phyloP scores from a whole-genome alignment of 2,329 filamentous ascomycete genomes.

The Aureobasidium lini region DNA sequence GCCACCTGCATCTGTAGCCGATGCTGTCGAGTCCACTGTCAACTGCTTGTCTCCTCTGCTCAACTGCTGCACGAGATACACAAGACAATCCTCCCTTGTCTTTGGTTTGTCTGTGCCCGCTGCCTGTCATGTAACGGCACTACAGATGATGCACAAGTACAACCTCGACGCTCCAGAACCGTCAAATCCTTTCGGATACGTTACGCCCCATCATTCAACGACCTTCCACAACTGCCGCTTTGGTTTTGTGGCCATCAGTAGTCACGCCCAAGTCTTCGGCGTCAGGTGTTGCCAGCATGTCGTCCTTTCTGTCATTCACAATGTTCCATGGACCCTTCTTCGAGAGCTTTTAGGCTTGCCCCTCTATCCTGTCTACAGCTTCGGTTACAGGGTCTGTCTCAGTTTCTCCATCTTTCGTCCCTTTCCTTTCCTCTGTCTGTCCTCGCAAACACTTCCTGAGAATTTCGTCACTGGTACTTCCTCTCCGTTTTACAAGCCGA shows the following conservation, averaged over 20 bases:
- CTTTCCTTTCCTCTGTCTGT: neutral
- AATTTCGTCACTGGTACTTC: neutral
- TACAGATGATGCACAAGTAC: neutral
- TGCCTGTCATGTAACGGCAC: conserved; percentile 7
- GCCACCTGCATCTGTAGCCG: conserved; percentile 8
- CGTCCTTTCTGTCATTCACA: neutral
- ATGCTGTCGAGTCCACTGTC: conserved; percentile 7
- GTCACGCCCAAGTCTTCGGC: neutral
- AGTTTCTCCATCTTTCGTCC: neutral
- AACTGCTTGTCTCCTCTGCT: conserved; percentile 1
- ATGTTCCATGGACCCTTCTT: neutral
- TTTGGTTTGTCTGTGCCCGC: neutral
- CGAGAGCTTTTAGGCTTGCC: neutral
- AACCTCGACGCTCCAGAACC: conserved; percentile 4
- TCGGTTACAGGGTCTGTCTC: neutral
- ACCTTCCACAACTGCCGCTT: conserved; percentile 11
- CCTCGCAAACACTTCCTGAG: neutral
- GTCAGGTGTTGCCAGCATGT: neutral
- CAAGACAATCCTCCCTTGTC: conserved; percentile 2
- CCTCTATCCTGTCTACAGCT: conserved; percentile 1
- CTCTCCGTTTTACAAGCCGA: neutral
- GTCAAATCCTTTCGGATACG: neutral
- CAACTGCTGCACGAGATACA: conserved; percentile 3
- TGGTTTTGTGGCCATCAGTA: conserved; percentile 5
- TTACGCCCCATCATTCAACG: conserved; percentile 8